Evolutionary conservation across 306 rosid species (phyloP).

Genomic region (Fragaria nilgerrensis): DNA sequence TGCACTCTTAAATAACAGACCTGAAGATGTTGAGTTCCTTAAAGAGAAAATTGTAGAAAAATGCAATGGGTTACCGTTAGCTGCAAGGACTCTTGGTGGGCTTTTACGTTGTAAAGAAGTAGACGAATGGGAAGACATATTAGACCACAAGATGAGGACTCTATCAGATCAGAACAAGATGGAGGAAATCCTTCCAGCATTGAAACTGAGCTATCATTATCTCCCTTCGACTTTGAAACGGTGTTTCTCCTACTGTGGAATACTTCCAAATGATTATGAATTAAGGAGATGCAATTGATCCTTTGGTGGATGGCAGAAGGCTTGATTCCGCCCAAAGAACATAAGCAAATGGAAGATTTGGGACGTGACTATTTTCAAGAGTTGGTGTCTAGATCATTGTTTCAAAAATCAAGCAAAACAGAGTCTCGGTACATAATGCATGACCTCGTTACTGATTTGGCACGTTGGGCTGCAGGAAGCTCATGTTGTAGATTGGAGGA

Average conservation of each 20-base stretch:
- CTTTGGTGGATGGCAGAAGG: slow-evolving; percentile 35
- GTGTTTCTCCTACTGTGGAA: slow-evolving; percentile 20
- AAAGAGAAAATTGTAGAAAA: neutral
- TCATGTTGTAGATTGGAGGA: neutral
- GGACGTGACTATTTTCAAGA: too few relatives aligned
- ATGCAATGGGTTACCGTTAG: neutral
- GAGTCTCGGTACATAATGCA: slow-evolving; percentile 3
- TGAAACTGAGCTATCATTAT: slow-evolving; percentile 26
- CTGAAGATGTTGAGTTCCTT: neutral
- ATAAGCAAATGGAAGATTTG: neutral
- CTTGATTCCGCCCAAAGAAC: neutral
- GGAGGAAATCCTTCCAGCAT: neutral
- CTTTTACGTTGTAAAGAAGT: neutral
- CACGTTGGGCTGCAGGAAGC: neutral
- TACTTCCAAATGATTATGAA: slow-evolving; percentile 17
- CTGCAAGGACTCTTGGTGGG: neutral
- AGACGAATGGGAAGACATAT: neutral
- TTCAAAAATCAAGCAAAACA: neutral
- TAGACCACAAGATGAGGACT: neutral
- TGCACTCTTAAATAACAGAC: neutral
- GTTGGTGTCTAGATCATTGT: slow-evolving; percentile 21
- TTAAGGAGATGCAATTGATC: slow-evolving; percentile 3
- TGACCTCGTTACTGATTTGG: slow-evolving; percentile 27
- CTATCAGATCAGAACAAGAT: neutral
- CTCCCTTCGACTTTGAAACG: slow-evolving; percentile 20